Evolutionary conservation across 257 asterid species (phyloP), one percentile per base, ranked within the genome.

Genomic region (Cynanchum wilfordii): DNA sequence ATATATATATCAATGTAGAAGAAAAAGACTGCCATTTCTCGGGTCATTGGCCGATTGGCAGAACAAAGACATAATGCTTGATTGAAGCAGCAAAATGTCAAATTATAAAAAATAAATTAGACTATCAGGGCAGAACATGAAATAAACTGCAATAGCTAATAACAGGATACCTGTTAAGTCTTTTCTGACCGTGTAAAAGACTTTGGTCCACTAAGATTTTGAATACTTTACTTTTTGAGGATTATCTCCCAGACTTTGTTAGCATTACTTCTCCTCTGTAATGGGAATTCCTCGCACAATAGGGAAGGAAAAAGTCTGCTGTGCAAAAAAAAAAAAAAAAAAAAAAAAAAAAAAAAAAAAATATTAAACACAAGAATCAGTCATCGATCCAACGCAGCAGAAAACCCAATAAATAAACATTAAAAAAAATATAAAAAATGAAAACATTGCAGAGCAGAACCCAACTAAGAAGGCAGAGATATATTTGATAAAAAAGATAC

Each of bases 121-220:
- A 45, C 33, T 49, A 38, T 20, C 59, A 50, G 45, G 50, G 52
- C 33, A 33, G n/a, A 79, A 59, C 20, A 27, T 7, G 25, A 29
- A 9, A 42, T 68, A 12, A 73, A 49, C 33, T 69, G 47, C 59
- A 56, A 62, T 55, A 58, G 27, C 59, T 45, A 52, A 65, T 59
- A 67, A 55, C 68, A 67, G 59, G 76, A 58, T 72, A 88, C 96
- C 90, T 90, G 86, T 73, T 80, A 62, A 76, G 63, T 85, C 91
- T 83, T 88, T 79, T 79, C 86, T 38, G 8, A 38, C 44, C 75
- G 89, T 84, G 78, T 83, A 79, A 17, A 81, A 74, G 72, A 79
- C 77, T 78, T 79, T 38, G 44, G 71, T 86, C 89, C 57, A 74
- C 47, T 19, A 55, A 75, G 76, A 73, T 42, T 77, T 86, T 47